These are phyloP conservation scores for Cynara cardunculus DNA, from an alignment of 129 eudicot genomes.

Conservation along the genomic window DNA sequence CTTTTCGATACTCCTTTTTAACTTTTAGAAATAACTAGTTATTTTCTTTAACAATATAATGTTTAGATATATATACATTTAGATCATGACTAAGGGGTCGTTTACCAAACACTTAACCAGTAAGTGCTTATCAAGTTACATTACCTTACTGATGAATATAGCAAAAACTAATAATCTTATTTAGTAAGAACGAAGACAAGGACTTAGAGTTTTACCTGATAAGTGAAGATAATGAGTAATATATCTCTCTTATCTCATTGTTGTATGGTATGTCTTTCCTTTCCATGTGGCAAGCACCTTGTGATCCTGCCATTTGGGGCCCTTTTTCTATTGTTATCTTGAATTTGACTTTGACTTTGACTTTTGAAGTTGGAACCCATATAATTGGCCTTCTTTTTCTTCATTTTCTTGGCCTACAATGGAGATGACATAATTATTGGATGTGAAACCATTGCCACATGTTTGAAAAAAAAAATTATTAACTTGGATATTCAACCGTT, in stretches of 20 bases:
- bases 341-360: neutral
- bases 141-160: too few species aligned
- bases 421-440: neutral
- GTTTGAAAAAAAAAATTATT: too few species aligned
- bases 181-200: too few species aligned
- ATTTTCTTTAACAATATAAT: neutral
- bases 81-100: too few species aligned
- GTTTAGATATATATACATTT: neutral
- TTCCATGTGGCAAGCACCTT: neutral
- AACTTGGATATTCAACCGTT: too few species aligned
- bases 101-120: too few species aligned
- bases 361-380: neutral
- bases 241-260: neutral
- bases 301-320: neutral
- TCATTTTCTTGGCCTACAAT: neutral
- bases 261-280: neutral
- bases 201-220: too few species aligned
- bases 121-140: too few species aligned
- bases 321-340: neutral
- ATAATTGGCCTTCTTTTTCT: neutral
- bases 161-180: too few species aligned
- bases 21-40: neutral
- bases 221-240: too few species aligned
- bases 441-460: neutral
- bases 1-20: neutral